phyloP scores from a whole-genome alignment of 768 basidiomycete genomes.

The Neoboletus subvelutipes region DNA sequence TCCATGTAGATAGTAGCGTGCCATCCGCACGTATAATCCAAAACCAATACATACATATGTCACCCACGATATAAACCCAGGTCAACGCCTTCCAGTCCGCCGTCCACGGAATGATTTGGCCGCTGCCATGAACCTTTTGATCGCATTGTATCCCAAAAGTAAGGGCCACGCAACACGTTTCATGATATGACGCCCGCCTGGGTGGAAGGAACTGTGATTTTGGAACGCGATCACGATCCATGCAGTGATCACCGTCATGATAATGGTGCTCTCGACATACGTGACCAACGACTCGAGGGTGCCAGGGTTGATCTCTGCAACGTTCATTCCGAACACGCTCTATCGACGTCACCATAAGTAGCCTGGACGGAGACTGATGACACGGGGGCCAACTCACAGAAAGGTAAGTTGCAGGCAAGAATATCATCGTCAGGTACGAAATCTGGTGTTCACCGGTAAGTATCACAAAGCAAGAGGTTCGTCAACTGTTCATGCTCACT shows the following conservation, averaged over 20 bases:
- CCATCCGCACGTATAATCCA: background rate
- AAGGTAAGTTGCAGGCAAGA: slow-evolving; percentile 54
- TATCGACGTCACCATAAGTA: slow-evolving; percentile 26
- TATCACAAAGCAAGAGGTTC: background rate
- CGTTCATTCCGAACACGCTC: slow-evolving; percentile 31
- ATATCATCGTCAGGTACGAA: slow-evolving; percentile 60
- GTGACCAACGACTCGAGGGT: slow-evolving; percentile 34
- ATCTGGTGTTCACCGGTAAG: slow-evolving; percentile 35
- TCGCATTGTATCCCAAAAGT: background rate
- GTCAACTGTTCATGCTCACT: slow-evolving; percentile 3
- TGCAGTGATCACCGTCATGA: slow-evolving; percentile 49
- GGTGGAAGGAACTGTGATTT: slow-evolving; percentile 24
- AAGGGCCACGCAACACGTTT: slow-evolving; percentile 24
- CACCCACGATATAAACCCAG: background rate
- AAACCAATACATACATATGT: background rate
- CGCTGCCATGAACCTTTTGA: background rate
- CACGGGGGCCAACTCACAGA: slow-evolving; percentile 17
- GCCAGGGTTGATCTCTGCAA: slow-evolving; percentile 29
- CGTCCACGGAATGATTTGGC: background rate
- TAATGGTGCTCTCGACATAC: slow-evolving; percentile 45
- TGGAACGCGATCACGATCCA: slow-evolving; percentile 61
- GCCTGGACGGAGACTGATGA: too few relatives aligned
- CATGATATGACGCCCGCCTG: background rate
- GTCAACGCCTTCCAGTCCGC: background rate
- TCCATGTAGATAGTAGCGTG: background rate